These are phyloP conservation scores for Straminergon stramineum DNA, from an alignment of 225 moss, liverwort and hornwort species.

Conservation along the genomic window DNA sequence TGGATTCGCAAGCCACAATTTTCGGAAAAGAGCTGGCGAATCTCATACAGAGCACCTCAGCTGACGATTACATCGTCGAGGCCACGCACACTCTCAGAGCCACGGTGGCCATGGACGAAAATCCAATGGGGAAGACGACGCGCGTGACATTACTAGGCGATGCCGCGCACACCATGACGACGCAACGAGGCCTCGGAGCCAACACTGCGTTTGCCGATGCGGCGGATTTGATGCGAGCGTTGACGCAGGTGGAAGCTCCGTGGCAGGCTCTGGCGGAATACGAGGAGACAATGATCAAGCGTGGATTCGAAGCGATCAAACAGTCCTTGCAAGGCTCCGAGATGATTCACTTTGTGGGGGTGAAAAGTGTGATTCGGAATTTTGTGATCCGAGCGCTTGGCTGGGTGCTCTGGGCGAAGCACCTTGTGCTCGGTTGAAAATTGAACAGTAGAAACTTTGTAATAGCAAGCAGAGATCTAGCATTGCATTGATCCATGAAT, in stretches of 20 bases:
- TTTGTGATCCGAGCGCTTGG: not conserved
- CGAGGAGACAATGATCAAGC: conserved; percentile 15
- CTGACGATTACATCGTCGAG: not conserved
- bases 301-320: conserved; percentile 21
- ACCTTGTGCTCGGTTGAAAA: not conserved
- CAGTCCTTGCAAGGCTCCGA: not conserved
- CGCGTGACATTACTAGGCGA: conserved; percentile 42
- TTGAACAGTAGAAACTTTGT: not conserved
- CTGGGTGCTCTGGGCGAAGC: conserved; percentile 3
- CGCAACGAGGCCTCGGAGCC: conserved; percentile 35
- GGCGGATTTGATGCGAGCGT: conserved; percentile 10
- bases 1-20: not conserved
- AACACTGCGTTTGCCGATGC: conserved; percentile 41
- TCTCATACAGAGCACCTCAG: not conserved
- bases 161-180: conserved; percentile 42
- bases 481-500: not conserved
- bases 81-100: conserved; percentile 6
- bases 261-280: conserved; percentile 17
- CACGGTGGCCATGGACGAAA: not conserved
- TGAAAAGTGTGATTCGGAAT: conserved; percentile 7
- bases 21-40: conserved; percentile 15
- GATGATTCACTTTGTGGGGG: conserved; percentile 16
- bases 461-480: not conserved
- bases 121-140: conserved; percentile 22
- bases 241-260: conserved; percentile 12